Evolutionary conservation across 2,329 filamentous ascomycete genomes (phyloP), one percentile per base, ranked within the genome.

Genomic region (Aspergillus uvarum): DNA sequence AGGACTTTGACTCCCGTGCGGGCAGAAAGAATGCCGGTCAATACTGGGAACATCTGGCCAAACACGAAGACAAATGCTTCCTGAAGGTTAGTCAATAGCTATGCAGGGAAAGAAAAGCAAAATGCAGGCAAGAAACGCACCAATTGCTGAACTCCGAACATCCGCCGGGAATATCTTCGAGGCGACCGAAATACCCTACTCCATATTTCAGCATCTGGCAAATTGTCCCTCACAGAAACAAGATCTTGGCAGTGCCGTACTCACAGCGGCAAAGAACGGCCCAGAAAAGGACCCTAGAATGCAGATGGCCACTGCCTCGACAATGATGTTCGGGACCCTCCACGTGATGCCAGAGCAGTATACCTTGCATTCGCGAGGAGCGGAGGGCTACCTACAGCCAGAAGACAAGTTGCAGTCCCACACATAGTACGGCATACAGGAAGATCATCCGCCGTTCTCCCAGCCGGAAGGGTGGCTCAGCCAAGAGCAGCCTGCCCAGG

Each of bases 211-310:
- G 26, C 26, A 8, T 8, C 26, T 22, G 26, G 26, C 26, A 1
- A 10, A 8, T 8, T 29, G 26, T 29, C 7, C 26, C 26, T 8
- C 26, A 29, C 2, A 3, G 26, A 29, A 10, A 29, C 26, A 22
- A 22, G 2, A 29, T 29, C 0, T 2, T 29, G 7, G 26, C 26
- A 29, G 7, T 1, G 7, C 26, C 2, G 14, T 11, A 51, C 70
- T 58, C 60, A 83, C 84, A 0, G 83, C 82, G 1, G 84, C 82
- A 62, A 87, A 87, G 22, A 85, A 78, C 0, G 84, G 85, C 0
- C 85, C 85, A 1, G 80, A 81, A 61, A 87, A 84, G 70, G 87
- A 84, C 0, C 84, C 84, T 2, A 87, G 68, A 0, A 86, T 67
- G 57, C 79, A 83, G 58, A 86, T 79, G 0, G 82, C 80, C 0